Evolutionary conservation across 345 rosid species (phyloP).

Genomic region (Boechera divaricarpa): DNA sequence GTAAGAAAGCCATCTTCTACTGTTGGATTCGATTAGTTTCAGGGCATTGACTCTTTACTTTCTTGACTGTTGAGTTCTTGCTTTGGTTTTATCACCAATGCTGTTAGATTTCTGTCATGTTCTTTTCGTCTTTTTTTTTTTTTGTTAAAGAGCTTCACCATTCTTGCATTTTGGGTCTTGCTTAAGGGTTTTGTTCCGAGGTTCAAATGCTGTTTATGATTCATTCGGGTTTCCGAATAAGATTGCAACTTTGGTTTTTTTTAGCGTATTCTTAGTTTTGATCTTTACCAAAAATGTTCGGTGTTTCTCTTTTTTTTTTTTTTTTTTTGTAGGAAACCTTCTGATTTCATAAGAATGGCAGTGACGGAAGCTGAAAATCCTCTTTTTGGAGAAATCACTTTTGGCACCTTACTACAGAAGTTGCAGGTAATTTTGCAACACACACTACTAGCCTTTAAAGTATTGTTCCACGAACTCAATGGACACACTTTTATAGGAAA

Average conservation of each 20-base stretch:
- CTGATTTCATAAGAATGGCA: slow-evolving; percentile 59
- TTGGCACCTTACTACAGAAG: slow-evolving; percentile 82
- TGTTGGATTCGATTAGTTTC: slow-evolving; percentile 1
- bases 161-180: slow-evolving; percentile 6
- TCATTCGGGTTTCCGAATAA: not conserved
- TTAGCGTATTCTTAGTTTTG: not conserved
- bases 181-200: not conserved
- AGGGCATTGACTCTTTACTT: not conserved
- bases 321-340: slow-evolving; percentile 36
- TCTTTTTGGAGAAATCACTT: slow-evolving; percentile 81
- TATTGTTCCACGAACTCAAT: slow-evolving; percentile 7
- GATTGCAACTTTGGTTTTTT: slow-evolving; percentile 23
- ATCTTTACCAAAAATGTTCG: not conserved
- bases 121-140: not conserved
- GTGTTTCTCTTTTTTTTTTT: slow-evolving; percentile 25
- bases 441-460: not conserved
- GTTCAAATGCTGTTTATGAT: not conserved
- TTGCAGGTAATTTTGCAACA: slow-evolving; percentile 62
- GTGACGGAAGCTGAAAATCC: slow-evolving; percentile 72
- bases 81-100: slow-evolving; percentile 30
- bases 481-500: slow-evolving; percentile 58
- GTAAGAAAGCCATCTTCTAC: slow-evolving; percentile 11
- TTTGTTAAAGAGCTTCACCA: not conserved
- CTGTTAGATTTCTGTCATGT: slow-evolving; percentile 27
- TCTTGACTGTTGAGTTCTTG: slow-evolving; percentile 23